These are phyloP conservation scores for Takashimella koratensis DNA, from an alignment of 1,284 basidiomycete genomes.

Conservation along the genomic window DNA sequence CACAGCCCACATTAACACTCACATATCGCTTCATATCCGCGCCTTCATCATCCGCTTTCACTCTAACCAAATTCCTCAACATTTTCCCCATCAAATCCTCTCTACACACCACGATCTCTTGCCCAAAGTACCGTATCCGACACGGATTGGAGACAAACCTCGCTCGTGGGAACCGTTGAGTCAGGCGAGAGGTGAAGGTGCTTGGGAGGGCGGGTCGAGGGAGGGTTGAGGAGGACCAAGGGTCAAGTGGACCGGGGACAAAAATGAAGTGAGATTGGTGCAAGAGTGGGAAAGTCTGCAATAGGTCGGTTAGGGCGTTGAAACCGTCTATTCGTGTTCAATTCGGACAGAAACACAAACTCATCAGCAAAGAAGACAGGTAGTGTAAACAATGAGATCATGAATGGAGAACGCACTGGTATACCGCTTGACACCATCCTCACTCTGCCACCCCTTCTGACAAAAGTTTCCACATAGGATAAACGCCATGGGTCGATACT, in stretches of 20 bases:
- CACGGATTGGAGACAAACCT: constrained; percentile 90
- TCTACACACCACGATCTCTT: constrained; percentile 91
- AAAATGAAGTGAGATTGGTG: constrained; percentile 84
- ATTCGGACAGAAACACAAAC: not conserved
- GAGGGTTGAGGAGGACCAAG: constrained; percentile 69
- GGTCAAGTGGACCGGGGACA: constrained; percentile 88
- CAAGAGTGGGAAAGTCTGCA: constrained; percentile 75
- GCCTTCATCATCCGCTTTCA: constrained; percentile 71
- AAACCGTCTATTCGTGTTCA: constrained; percentile 65
- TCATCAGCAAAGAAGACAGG: not conserved
- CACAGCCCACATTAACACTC: too few relatives aligned
- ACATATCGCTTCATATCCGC: constrained; percentile 80
- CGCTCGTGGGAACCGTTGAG: constrained; percentile 66
- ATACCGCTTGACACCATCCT: constrained; percentile 73
- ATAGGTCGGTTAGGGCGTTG: constrained; percentile 76
- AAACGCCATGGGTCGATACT: constrained; percentile 78
- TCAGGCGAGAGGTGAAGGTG: constrained; percentile 65
- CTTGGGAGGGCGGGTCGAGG: constrained; percentile 77
- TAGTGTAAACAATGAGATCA: too few relatives aligned
- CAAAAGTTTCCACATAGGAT: constrained; percentile 95
- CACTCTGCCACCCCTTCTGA: constrained; percentile 73
- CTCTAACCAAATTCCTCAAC: constrained; percentile 82
- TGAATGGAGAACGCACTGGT: constrained; percentile 71
- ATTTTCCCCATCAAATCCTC: constrained; percentile 93
- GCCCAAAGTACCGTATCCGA: constrained; percentile 89